Evolutionary conservation across 73 alveolate genomes (phyloP), one percentile per base, ranked within the genome.

Genomic region (Paramecium sexaurelia): DNA sequence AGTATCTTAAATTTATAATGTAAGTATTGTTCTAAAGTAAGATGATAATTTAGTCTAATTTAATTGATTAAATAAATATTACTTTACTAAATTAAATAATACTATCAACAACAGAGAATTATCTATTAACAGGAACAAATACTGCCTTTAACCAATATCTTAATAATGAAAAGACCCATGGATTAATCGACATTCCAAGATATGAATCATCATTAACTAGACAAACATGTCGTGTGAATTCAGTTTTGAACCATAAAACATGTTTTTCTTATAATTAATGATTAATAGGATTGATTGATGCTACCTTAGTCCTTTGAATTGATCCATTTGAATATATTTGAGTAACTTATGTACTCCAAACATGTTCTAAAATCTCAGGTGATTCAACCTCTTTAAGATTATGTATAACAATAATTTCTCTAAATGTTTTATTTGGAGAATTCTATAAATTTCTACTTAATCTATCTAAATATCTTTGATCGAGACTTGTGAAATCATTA

Each of bases 401-500:
- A 45, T 92, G 95, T 15, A 92, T 68, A 1, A 92, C 95, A 15
- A 92, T 86, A 10, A 92, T 85, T 69, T 92, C 95, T 87, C 92
- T 92, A 67, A 85, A 85, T 19, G 91, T 71, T 41, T 92, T 92
- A 27, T 85, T 85, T 9, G 92, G 92, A 15, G 86, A 45, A 26
- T 85, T 85, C 71, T 92, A 43, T 41, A 92, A 36, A 55, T 55
- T 71, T 41, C 88, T 92, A 55, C 85, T 66, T 11, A 92, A 41
- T 45, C 90, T 92, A 39, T 92, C 95, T 22, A 92, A 84, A 51
- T 85, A 85, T 71, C 90, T 85, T 87, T 92, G 87, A 68, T 92
- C 95, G 3, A 92, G 57, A 61, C 92, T 41, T 0, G 95, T 92
- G 40, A 61, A 92, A 67, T 92, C 95, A 87, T 92, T 92, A 32